Percentiles rank a stretch among this genome's conserved stretches.
These are phyloP conservation scores for Phytophthora citricola DNA, from an alignment of 352 stramenopile genomes.

Conservation along the genomic window DNA sequence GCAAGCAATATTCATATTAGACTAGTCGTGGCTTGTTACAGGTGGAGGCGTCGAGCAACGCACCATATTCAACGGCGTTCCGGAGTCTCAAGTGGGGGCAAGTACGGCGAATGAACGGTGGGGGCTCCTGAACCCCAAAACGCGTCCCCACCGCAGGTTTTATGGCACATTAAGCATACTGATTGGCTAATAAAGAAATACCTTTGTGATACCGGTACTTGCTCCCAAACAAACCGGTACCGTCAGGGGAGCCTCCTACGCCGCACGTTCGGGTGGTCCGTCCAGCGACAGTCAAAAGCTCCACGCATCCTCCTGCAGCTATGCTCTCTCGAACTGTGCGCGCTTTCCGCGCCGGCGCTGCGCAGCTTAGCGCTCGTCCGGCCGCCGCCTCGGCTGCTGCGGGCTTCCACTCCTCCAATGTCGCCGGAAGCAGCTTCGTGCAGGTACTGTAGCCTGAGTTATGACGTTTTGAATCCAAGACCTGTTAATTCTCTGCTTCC, in stretches of 20 bases:
- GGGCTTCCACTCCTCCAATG: constrained; percentile 59
- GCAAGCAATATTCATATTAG: not conserved
- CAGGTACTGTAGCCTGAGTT: constrained; percentile 35
- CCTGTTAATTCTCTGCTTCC: too few relatives aligned
- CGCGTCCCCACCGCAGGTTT: too few relatives aligned
- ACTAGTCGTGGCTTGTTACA: not conserved
- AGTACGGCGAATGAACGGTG: constrained; percentile 22
- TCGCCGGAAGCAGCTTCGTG: constrained; percentile 46
- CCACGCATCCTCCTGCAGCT: constrained; percentile 21
- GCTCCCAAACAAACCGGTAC: too few relatives aligned
- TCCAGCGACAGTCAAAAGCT: constrained; percentile 26
- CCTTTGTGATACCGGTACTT: too few relatives aligned
- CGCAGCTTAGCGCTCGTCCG: constrained; percentile 33
- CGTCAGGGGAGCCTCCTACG: constrained; percentile 1
- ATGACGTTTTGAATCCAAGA: not conserved
- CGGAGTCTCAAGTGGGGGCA: constrained; percentile 14
- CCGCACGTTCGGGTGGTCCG: constrained; percentile 23
- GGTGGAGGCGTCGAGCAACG: not conserved
- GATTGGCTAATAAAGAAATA: too few relatives aligned
- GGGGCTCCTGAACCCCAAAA: not conserved
- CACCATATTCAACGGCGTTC: constrained; percentile 37
- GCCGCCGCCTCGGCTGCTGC: constrained; percentile 7
- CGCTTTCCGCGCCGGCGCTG: constrained; percentile 39
- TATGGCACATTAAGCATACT: too few relatives aligned
- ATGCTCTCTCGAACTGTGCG: constrained; percentile 76